Conservation (phyloP, 2,329 filamentous ascomycete genomes). For the Claviceps humidiphila region DNA sequence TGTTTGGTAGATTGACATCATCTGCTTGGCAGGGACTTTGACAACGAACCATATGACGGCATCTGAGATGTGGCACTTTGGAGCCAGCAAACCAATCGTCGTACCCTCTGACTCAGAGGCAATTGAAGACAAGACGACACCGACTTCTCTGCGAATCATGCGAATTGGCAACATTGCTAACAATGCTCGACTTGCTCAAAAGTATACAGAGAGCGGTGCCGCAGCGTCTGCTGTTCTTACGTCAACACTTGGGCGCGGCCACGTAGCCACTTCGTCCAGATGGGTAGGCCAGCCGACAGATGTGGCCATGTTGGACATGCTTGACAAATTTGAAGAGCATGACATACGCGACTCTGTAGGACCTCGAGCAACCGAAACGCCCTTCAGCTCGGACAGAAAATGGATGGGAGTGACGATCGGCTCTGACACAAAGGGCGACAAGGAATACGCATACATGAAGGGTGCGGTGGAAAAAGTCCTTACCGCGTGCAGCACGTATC, state of each 20-base stretch:
- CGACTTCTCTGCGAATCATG: conserved; percentile 66
- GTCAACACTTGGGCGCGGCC: conserved; percentile 56
- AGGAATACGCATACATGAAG: conserved; percentile 87
- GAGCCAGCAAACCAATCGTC: conserved; percentile 40
- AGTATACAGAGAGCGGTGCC: conserved; percentile 55
- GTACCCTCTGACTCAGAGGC: conserved; percentile 42
- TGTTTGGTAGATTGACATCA: background rate
- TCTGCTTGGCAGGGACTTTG: conserved; percentile 50
- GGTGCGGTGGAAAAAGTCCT: conserved; percentile 83
- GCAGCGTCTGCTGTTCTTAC: conserved; percentile 66
- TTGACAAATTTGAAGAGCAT: conserved; percentile 83
- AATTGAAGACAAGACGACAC: conserved; percentile 47
- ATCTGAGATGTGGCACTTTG: conserved; percentile 92
- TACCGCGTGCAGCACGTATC: conserved; percentile 77
- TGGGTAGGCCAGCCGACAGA: conserved; percentile 98
- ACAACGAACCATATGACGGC: conserved; percentile 98
- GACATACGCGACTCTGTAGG: conserved; percentile 81
- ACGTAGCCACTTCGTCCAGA: conserved; percentile 56
- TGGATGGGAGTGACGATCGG: conserved; percentile 97
- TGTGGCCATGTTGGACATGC: conserved; percentile 86
- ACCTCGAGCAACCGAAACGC: conserved; percentile 70
- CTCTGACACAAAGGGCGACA: conserved; percentile 42
- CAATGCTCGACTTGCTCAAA: conserved; percentile 68
- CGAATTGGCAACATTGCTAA: conserved; percentile 95
- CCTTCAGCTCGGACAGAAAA: conserved; percentile 94